Conservation (phyloP, 2,329 filamentous ascomycete genomes). For the Colletotrichum lindemuthianum region DNA sequence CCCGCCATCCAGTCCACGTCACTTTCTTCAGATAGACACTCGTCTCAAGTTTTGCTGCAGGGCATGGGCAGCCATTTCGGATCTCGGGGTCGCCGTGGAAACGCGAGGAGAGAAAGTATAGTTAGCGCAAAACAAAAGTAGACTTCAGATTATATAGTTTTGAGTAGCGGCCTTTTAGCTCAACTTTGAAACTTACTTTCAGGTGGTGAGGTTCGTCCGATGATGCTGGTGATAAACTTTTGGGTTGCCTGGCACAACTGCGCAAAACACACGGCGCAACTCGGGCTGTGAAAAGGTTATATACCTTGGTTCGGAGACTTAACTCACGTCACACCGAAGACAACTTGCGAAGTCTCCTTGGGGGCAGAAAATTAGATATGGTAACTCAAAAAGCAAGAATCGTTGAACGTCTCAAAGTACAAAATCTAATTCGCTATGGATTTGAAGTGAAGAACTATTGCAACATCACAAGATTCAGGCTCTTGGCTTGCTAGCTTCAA, state of each 20-base stretch:
- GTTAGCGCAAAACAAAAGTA: too few species aligned
- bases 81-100: too few species aligned
- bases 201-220: background rate
- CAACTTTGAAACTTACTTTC: background rate
- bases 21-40: background rate
- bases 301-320: background rate
- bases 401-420: too few species aligned
- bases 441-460: too few species aligned
- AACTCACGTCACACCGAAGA: background rate
- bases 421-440: too few species aligned
- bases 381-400: background rate
- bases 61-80: too few species aligned
- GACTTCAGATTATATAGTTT: too few species aligned
- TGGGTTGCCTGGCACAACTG: too few species aligned
- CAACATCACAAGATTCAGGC: background rate
- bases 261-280: background rate
- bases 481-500: conserved; percentile 22
- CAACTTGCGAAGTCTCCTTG: background rate
- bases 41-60: too few species aligned
- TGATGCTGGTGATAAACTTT: background rate
- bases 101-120: too few species aligned
- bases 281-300: background rate
- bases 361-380: background rate
- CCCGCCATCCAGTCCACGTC: background rate
- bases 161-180: too few species aligned